phyloP scores from a whole-genome alignment of 306 rosid species.

The Castanea mollissima region DNA sequence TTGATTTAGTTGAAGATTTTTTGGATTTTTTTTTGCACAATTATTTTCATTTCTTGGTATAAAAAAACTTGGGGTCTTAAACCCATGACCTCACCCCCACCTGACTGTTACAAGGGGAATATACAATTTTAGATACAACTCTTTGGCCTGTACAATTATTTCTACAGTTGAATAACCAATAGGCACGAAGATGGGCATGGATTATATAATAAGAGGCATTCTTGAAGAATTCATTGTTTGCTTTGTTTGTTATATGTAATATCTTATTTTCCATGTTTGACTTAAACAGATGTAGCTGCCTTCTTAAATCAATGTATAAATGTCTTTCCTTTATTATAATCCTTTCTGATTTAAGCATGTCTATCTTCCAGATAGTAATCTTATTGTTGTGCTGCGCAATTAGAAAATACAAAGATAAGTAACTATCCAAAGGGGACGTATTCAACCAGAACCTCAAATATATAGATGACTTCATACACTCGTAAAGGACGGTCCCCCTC shows the following conservation, averaged over 20 bases:
- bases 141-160: no score
- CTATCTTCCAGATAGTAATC: background rate
- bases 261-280: constrained; percentile 11
- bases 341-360: constrained; percentile 5
- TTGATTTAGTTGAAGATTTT: background rate
- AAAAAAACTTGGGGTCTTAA: no score
- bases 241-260: background rate
- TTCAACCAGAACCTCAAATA: background rate
- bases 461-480: background rate
- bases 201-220: background rate
- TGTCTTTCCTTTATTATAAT: background rate
- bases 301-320: background rate
- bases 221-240: background rate
- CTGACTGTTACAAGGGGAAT: no score
- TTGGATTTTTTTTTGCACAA: background rate
- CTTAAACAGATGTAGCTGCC: background rate
- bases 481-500: background rate
- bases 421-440: background rate
- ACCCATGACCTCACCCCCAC: no score
- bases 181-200: background rate
- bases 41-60: background rate
- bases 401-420: background rate
- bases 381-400: background rate
- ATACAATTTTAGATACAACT: no score
- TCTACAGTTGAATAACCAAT: no score